Percentiles rank a stretch among this genome's conserved stretches.
phyloP scores from a whole-genome alignment of 2,329 filamentous ascomycete genomes.

The Cordyceps sp. region DNA sequence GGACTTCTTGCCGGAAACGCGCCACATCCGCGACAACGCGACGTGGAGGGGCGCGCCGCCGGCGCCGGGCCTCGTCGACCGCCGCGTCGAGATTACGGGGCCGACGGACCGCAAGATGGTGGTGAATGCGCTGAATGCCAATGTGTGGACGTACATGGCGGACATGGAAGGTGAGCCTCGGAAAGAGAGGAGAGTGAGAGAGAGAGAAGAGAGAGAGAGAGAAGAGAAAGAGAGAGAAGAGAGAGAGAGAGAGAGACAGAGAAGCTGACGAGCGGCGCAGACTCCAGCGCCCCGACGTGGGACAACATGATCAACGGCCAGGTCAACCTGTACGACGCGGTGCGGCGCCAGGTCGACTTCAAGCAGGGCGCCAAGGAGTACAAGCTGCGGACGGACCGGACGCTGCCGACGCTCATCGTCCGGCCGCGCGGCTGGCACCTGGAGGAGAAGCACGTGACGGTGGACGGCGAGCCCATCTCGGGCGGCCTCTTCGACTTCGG shows the following conservation, averaged over 20 bases:
- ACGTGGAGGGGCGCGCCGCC: constrained; percentile 87
- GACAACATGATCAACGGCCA: constrained; percentile 99
- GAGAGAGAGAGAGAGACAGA: too few relatives aligned
- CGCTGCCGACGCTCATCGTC: constrained; percentile 76
- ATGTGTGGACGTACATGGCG: constrained; percentile 99
- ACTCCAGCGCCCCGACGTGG: constrained; percentile 93
- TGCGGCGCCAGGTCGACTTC: constrained; percentile 88
- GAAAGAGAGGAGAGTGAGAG: too few relatives aligned
- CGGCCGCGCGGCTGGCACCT: constrained; percentile 95
- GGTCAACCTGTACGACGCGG: constrained; percentile 92
- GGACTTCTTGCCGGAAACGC: constrained; percentile 92
- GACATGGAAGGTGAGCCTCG: constrained; percentile 77
- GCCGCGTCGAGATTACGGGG: constrained; percentile 91
- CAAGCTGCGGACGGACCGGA: constrained; percentile 84
- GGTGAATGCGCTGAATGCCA: constrained; percentile 86
- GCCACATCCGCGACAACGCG: constrained; percentile 83
- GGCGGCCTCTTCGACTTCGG: constrained; percentile 92
- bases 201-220: too few relatives aligned
- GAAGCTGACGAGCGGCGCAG: too few relatives aligned
- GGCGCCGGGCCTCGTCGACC: constrained; percentile 81
- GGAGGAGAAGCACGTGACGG: constrained; percentile 93
- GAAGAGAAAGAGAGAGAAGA: too few relatives aligned
- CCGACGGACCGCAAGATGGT: constrained; percentile 99
- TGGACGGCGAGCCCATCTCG: constrained; percentile 89
- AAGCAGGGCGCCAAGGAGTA: constrained; percentile 92